Base-by-base conservation (phyloP, 2,329 filamentous ascomycete genomes). In the Basipetospora sp. region DNA sequence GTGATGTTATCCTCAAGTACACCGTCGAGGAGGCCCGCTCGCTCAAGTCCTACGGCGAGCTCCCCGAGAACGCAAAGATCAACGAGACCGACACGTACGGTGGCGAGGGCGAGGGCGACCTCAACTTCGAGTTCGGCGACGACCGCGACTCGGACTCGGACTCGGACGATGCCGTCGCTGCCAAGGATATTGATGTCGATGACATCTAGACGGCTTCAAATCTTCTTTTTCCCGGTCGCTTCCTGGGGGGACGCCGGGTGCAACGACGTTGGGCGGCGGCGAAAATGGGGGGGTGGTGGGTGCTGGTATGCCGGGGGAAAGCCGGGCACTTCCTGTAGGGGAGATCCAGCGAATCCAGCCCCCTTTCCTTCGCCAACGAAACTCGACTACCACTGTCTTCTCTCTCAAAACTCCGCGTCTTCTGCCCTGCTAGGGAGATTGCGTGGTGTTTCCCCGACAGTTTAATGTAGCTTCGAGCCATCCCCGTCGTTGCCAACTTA, bases 81-180 rank as follows among this genome's bases (percentile, higher is more conserved):
- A 98, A 98, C 76, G 90, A 98, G 75, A 94, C 86, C 47, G 90
- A 96, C 63, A 93, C 85, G 34, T 93, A 80, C 55, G 76, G 84
- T 54, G 83, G 87, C 62, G 83, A 87, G 60, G 87, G 86, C 61
- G 81, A 93, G 59, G 88, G 90, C 62, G 85, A 94, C 55, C 85
- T 82, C 66, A 90, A 90, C 65, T 94, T 98, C 70, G 90, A 96
- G 67, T 96, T 96, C 69, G 90, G 92, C 65, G 87, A 96, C 61
- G 88, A 94, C 62, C 70, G 79, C 48, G 79, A 82, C 53, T 72
- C 67, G 36, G 58, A 72, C 16, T 56, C 56, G 29, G 71, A 71
- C 22, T 68, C 66, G 38, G 69, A 64, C 37, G 65, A 56, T 34
- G 65, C 60, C 46, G 67, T 60, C 42, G 67, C 64, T 52, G 75